Evolutionary conservation across 805 yeast genomes (phyloP), one percentile per base, ranked within the genome.

Genomic region (Candida sphagnicola): DNA sequence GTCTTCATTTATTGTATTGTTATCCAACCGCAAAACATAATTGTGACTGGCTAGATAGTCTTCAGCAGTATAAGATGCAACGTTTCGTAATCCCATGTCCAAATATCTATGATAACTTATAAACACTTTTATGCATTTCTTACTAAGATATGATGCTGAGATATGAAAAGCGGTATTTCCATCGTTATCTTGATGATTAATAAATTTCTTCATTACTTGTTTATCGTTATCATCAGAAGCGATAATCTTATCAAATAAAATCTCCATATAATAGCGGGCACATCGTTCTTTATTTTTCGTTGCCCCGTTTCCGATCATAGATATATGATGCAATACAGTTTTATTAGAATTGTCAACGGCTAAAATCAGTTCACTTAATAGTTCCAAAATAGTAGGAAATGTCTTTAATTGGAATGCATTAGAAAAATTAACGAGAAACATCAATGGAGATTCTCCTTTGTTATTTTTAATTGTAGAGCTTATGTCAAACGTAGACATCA

Each of bases 161-260:
- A 93, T 85, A 55, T 90, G 95, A 43, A 93, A 69, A 34, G 96
- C 90, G 0, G 99, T 93, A 57, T 93, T 96, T 18, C 99, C 99
- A 52, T 90, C 90, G 39, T 79, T 70, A 62, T 93, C 99, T 46
- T 83, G 86, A n/a, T 85, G 84, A 56, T 93, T 91, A 38, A 91
- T 82, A 49, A 93, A 64, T 37, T 65, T 60, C 19, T 49, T 43
- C 23, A 75, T 67, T 14, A 65, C 40, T 18, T 59, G 57, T 33
- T 54, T 53, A 13, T 53, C 49, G 25, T 51, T 57, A 15, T 48
- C 49, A 14, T 35, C 41, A 11, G 26, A 34, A 13, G 33, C 64
- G 4, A 63, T 49, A 8, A 66, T 48, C 35, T 62, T 65, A 10
- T 59, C 52, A 24, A 69, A 56, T 14, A 68, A 43, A 10, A 56